Conservation (phyloP, 139 green algal species). For the Picochlorum sp. region DNA sequence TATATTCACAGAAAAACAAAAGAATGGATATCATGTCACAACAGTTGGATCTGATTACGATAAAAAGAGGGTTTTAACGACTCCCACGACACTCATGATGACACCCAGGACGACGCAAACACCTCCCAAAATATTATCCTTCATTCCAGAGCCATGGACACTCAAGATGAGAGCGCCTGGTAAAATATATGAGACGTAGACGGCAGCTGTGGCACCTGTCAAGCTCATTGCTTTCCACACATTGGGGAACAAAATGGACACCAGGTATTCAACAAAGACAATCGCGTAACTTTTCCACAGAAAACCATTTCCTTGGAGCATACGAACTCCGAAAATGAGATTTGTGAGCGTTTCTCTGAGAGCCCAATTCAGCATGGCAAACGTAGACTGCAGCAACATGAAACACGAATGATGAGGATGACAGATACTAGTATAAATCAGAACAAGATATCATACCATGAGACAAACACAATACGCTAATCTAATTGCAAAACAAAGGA, state of each 20-base stretch:
- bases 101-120: slow-evolving; percentile 20
- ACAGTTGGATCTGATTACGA: background rate
- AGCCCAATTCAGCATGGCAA: slow-evolving; percentile 36
- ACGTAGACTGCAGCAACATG: slow-evolving; percentile 12
- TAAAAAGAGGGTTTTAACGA: slow-evolving; percentile 19
- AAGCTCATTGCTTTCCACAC: slow-evolving; percentile 23
- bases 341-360: slow-evolving; percentile 29
- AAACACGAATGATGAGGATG: background rate
- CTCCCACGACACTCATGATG: slow-evolving; percentile 16
- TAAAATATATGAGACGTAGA: slow-evolving; percentile 26
- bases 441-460: background rate
- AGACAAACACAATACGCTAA: slow-evolving; percentile 30
- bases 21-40: slow-evolving; percentile 2
- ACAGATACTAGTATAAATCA: background rate
- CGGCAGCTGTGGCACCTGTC: slow-evolving; percentile 24
- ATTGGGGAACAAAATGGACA: slow-evolving; percentile 23
- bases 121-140: background rate
- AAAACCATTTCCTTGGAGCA: slow-evolving; percentile 15
- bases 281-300: slow-evolving; percentile 11
- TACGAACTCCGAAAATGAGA: slow-evolving; percentile 7
- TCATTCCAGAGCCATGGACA: background rate
- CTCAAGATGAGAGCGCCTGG: slow-evolving; percentile 10
- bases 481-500: slow-evolving; percentile 20
- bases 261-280: slow-evolving; percentile 16
- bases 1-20: background rate